These are phyloP conservation scores for Fusarium incarnatum DNA, from an alignment of 2,329 filamentous ascomycete genomes.

Conservation along the genomic window DNA sequence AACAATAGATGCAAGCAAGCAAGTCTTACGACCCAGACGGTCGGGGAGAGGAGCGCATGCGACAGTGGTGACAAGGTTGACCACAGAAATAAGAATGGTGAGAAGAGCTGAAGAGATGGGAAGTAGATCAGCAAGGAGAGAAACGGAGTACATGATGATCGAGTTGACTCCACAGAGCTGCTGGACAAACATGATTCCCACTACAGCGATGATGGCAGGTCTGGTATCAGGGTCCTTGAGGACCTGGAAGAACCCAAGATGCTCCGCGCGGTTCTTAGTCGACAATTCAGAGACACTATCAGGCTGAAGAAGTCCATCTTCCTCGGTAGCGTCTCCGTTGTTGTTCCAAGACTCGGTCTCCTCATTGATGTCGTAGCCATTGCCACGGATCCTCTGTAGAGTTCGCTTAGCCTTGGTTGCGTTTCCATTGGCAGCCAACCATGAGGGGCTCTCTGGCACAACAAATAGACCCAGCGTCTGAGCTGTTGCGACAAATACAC, in stretches of 20 bases:
- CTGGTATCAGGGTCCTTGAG: conserved; percentile 75
- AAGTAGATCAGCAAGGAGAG: conserved; percentile 83
- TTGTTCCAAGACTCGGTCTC: conserved; percentile 75
- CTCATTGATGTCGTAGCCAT: conserved; percentile 73
- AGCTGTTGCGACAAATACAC: conserved; percentile 72
- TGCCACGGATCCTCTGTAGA: conserved; percentile 81
- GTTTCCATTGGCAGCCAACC: conserved; percentile 78
- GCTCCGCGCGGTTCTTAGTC: conserved; percentile 43
- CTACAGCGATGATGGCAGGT: conserved; percentile 81
- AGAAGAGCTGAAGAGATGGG: conserved; percentile 84
- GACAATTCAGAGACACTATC: conserved; percentile 47
- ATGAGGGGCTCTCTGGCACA: conserved; percentile 89
- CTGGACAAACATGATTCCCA: conserved; percentile 92
- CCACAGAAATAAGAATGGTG: conserved; percentile 85
- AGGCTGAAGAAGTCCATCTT: conserved; percentile 72
- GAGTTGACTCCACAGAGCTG: conserved; percentile 96
- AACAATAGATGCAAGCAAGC: conserved; percentile 82
- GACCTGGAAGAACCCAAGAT: conserved; percentile 73
- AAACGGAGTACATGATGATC: conserved; percentile 98
- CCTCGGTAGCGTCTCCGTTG: conserved; percentile 65
- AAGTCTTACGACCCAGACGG: conserved; percentile 86
- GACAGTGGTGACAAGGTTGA: conserved; percentile 87
- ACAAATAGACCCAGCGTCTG: conserved; percentile 78
- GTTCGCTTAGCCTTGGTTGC: conserved; percentile 71
- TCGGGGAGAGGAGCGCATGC: conserved; percentile 87